Conservation (phyloP, 192 early-diverging fungal species). For the Dissophora globulifera region DNA sequence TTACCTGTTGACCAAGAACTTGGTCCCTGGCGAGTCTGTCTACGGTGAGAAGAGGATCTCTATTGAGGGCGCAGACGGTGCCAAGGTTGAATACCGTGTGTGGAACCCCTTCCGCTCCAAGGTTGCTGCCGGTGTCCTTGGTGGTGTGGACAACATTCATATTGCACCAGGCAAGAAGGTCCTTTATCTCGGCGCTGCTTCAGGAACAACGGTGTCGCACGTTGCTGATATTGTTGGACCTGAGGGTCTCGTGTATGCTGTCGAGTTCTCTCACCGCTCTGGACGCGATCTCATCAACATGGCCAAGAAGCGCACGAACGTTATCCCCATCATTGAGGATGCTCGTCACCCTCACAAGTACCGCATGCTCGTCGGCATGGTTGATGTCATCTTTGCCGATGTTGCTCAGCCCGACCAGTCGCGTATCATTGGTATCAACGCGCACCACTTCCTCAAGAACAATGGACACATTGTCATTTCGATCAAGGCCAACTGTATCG, state of each 20-base stretch:
- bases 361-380: conserved; percentile 71
- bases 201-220: conserved; percentile 95
- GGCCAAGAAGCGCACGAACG: conserved; percentile 98
- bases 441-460: conserved; percentile 98
- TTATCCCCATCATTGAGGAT: conserved; percentile 94
- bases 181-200: conserved; percentile 95
- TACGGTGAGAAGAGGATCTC: conserved; percentile 99
- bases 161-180: conserved; percentile 97
- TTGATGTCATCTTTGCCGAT: conserved; percentile 74
- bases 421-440: conserved; percentile 97
- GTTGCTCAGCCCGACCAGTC: conserved; percentile 99
- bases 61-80: conserved; percentile 93
- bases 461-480: conserved; percentile 98
- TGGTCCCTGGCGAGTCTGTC: conserved; percentile 96
- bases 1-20: conserved; percentile 97
- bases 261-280: conserved; percentile 99
- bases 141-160: conserved; percentile 96
- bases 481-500: conserved; percentile 99
- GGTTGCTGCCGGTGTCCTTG: conserved; percentile 96
- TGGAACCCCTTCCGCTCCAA: conserved; percentile 99
- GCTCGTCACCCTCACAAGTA: conserved; percentile 99
- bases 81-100: conserved; percentile 98
- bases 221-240: conserved; percentile 98
- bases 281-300: conserved; percentile 99
- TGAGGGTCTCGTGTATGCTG: conserved; percentile 97